A percentile compares a stretch with the other conserved stretches of the same genome.
Evolutionary conservation across 192 early-diverging fungal genomes (phyloP).

Genomic region (Thamnidium elegans): DNA sequence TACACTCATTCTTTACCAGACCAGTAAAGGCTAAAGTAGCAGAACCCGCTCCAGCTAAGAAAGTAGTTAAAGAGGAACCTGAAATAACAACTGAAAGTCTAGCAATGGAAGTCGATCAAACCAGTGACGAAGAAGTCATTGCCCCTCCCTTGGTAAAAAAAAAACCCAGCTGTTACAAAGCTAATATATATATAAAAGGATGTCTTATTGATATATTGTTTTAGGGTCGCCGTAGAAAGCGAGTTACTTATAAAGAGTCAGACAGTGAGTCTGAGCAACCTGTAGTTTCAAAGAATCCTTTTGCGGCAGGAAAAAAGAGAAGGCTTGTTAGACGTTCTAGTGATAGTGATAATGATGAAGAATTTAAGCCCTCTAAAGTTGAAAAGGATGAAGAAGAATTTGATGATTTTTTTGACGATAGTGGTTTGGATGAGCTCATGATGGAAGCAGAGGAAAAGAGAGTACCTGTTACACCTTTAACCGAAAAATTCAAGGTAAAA

Average conservation of each 20-base stretch:
- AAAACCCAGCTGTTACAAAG: too few relatives aligned
- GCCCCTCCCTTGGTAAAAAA: too few relatives aligned
- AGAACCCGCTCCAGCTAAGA: too few relatives aligned
- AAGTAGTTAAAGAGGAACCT: too few relatives aligned
- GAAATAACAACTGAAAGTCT: too few relatives aligned
- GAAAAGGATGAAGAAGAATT: not conserved
- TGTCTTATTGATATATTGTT: too few relatives aligned
- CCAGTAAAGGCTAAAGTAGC: too few relatives aligned
- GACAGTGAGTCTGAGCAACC: not conserved
- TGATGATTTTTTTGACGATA: not conserved
- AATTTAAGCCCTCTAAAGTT: not conserved
- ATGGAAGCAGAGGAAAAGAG: not conserved
- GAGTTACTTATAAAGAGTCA: not conserved
- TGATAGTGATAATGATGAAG: constrained; percentile 4
- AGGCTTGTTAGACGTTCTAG: not conserved
- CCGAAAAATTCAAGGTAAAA: not conserved
- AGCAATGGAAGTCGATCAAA: too few relatives aligned
- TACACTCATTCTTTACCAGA: too few relatives aligned
- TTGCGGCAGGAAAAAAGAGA: not conserved
- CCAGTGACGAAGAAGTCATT: too few relatives aligned
- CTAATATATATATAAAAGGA: too few relatives aligned
- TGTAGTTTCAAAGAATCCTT: not conserved
- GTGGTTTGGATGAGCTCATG: not conserved
- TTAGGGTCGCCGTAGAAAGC: not conserved
- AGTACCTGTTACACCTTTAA: not conserved